Conservation (phyloP, 2,329 filamentous ascomycete genomes). For the Apiospora aurea region DNA sequence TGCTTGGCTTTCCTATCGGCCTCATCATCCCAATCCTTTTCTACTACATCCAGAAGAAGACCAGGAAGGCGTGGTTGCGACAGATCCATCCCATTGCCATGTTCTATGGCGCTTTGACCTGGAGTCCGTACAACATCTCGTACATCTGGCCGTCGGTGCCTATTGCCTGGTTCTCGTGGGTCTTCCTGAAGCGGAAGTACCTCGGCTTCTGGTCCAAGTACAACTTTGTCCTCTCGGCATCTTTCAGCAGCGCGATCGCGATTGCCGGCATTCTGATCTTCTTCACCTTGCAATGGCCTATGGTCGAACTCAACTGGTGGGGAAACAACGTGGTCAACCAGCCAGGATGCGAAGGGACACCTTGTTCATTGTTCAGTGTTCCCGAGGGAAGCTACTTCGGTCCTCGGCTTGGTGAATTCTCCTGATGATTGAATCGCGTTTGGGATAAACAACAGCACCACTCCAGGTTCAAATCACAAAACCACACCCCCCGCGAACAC, state of each 20-base stretch:
- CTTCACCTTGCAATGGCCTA: slow-evolving; percentile 36
- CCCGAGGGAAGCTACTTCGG: slow-evolving; percentile 41
- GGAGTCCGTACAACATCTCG: slow-evolving; percentile 50
- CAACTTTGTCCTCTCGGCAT: slow-evolving; percentile 39
- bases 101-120: slow-evolving; percentile 43
- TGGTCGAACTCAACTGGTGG: slow-evolving; percentile 50
- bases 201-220: slow-evolving; percentile 39
- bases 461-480: not conserved
- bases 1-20: slow-evolving; percentile 47
- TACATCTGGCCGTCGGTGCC: slow-evolving; percentile 47
- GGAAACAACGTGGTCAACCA: slow-evolving; percentile 51
- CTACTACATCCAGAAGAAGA: slow-evolving; percentile 50
- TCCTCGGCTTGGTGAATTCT: slow-evolving; percentile 47
- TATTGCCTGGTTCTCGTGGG: slow-evolving; percentile 46
- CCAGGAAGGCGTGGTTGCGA: slow-evolving; percentile 44
- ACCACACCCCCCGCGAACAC: too few relatives aligned
- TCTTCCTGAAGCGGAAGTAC: slow-evolving; percentile 43
- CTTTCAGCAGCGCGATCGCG: slow-evolving; percentile 37
- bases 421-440: slow-evolving; percentile 29
- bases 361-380: slow-evolving; percentile 47
- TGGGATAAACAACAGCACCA: not conserved
- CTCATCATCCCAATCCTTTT: slow-evolving; percentile 48
- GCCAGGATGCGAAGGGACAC: slow-evolving; percentile 49
- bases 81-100: slow-evolving; percentile 58
- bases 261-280: slow-evolving; percentile 38